phyloP scores from a whole-genome alignment of 345 rosid genomes.

The Rhodomyrtus tomentosa region DNA sequence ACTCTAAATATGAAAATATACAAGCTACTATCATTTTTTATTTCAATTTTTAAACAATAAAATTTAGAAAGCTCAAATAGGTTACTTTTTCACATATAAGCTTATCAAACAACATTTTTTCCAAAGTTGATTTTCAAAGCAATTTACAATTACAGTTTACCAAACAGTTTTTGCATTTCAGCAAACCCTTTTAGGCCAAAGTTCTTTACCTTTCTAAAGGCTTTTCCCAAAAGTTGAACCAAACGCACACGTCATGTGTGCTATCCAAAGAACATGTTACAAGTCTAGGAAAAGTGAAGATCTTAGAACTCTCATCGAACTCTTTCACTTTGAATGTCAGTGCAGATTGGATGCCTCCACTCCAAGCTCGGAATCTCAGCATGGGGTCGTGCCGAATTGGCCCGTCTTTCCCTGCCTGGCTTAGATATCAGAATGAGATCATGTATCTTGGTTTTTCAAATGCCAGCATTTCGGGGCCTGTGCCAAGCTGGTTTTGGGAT shows the following conservation, averaged over 20 bases:
- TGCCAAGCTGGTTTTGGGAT: conserved; percentile 44
- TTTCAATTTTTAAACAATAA: too few relatives aligned
- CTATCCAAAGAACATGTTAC: conserved; percentile 21
- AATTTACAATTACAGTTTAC: too few relatives aligned
- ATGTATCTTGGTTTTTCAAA: conserved; percentile 12
- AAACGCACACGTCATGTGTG: conserved; percentile 2
- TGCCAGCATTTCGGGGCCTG: conserved; percentile 23
- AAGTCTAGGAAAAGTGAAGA: conserved; percentile 14
- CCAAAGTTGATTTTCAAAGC: too few relatives aligned
- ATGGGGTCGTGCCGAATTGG: conserved; percentile 27
- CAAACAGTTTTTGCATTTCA: too few relatives aligned
- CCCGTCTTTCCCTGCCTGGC: conserved; percentile 31
- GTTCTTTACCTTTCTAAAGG: too few relatives aligned
- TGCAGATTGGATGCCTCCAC: conserved; percentile 32
- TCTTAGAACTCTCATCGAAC: conserved; percentile 16
- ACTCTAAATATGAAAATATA: too few relatives aligned
- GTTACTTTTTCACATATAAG: too few relatives aligned
- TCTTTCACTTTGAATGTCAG: conserved; percentile 25
- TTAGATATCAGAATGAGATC: conserved; percentile 13
- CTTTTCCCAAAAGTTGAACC: too few relatives aligned
- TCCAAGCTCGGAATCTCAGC: conserved; percentile 19
- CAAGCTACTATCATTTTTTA: too few relatives aligned
- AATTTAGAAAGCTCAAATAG: too few relatives aligned
- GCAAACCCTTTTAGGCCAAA: too few relatives aligned
- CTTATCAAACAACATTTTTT: too few relatives aligned